Conservation (phyloP, 305 asterid species). For the Ruellia speciosa region DNA sequence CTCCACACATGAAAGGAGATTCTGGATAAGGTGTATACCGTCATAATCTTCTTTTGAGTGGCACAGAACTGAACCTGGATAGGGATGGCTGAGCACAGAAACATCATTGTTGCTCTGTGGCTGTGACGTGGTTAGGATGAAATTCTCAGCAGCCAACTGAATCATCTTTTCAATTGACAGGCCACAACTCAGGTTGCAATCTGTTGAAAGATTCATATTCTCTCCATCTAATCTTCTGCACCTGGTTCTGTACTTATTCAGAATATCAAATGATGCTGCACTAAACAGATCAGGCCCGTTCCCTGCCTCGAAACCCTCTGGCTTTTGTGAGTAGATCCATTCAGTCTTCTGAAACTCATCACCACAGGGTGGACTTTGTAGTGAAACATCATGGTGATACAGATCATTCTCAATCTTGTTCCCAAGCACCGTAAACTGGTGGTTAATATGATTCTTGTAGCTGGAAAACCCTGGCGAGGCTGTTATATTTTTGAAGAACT, state of each 20-base stretch:
- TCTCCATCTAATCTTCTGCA: conserved; percentile 25
- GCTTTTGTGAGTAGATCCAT: conserved; percentile 6
- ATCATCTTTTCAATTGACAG: conserved; percentile 26
- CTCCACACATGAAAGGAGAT: conserved; percentile 39
- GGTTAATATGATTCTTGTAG: too few species aligned
- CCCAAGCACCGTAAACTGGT: not conserved
- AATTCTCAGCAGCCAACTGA: conserved; percentile 39
- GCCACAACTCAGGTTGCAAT: not conserved
- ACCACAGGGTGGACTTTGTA: conserved; percentile 3
- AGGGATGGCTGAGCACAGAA: conserved; percentile 28
- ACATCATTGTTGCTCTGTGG: conserved; percentile 9
- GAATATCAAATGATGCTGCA: conserved; percentile 29
- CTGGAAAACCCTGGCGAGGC: not conserved
- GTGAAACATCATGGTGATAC: not conserved
- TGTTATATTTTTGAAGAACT: too few species aligned
- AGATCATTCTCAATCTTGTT: not conserved
- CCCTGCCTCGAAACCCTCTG: conserved; percentile 2
- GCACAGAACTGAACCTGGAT: conserved; percentile 24
- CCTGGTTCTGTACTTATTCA: conserved; percentile 30
- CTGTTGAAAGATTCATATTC: conserved; percentile 6
- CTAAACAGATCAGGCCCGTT: not conserved
- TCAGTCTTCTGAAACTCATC: conserved; percentile 9
- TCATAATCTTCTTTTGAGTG: conserved; percentile 24
- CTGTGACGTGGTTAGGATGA: conserved; percentile 31
- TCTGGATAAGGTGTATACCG: conserved; percentile 31